A percentile compares a stretch with the other conserved stretches of the same genome.
These are phyloP conservation scores for Curvularia sp. DNA, from an alignment of 2,329 filamentous ascomycete genomes.

Conservation along the genomic window DNA sequence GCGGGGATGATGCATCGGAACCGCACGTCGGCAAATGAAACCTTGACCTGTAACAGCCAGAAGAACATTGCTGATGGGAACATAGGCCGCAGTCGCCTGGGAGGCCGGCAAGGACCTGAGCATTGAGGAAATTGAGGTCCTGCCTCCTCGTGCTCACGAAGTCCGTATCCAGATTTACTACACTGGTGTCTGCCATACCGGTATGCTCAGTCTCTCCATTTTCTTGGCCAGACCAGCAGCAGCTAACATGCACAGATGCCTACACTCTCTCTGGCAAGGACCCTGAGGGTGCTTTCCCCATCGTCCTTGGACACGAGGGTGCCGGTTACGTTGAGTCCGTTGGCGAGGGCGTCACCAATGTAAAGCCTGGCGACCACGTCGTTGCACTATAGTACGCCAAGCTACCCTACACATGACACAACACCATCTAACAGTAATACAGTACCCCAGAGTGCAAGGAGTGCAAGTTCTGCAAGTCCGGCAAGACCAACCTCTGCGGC, in stretches of 20 bases:
- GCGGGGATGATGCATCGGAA: conserved; percentile 8
- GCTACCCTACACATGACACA: not conserved
- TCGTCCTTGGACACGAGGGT: conserved; percentile 53
- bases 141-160: conserved; percentile 86
- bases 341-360: conserved; percentile 91
- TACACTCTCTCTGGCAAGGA: conserved; percentile 83
- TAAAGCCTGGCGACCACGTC: conserved; percentile 92
- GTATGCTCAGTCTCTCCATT: conserved; percentile 55
- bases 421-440: conserved; percentile 30
- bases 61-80: conserved; percentile 24
- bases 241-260: conserved; percentile 52
- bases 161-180: conserved; percentile 97
- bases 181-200: conserved; percentile 98
- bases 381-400: conserved; percentile 51
- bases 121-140: conserved; percentile 92
- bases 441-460: conserved; percentile 96
- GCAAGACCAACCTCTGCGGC: conserved; percentile 98
- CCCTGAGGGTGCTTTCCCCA: conserved; percentile 71
- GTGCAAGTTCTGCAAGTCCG: conserved; percentile 99
- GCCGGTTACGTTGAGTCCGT: conserved; percentile 60
- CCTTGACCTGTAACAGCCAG: not conserved
- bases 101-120: conserved; percentile 88
- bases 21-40: conserved; percentile 3
- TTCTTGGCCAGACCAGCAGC: not conserved
- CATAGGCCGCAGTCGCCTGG: conserved; percentile 91